These are phyloP conservation scores for Colletotrichum eleusines DNA, from an alignment of 2,329 filamentous ascomycete genomes.

Conservation along the genomic window DNA sequence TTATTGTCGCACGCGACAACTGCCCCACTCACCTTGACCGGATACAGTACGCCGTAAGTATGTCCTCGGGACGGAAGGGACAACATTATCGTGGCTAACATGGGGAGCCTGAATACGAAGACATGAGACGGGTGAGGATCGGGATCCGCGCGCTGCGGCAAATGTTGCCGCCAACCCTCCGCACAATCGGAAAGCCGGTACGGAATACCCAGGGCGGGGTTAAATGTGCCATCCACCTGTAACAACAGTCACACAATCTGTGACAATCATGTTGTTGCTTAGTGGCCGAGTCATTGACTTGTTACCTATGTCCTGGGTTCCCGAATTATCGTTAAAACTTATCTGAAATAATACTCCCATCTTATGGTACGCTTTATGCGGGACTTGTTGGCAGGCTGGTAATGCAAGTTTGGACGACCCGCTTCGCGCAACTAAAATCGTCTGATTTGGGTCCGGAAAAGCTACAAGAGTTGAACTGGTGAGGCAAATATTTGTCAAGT, in stretches of 20 bases:
- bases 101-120: background rate
- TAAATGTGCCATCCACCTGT: background rate
- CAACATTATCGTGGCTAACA: background rate
- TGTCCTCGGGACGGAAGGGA: background rate
- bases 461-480: background rate
- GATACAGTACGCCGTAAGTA: background rate
- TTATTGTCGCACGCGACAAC: background rate
- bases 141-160: background rate
- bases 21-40: background rate
- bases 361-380: background rate
- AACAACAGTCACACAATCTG: background rate
- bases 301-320: background rate
- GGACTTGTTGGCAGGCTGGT: background rate
- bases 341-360: background rate
- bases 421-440: background rate
- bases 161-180: background rate
- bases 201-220: background rate
- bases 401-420: background rate
- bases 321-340: background rate
- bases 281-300: background rate
- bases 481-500: background rate
- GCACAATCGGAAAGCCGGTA: background rate
- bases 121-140: background rate
- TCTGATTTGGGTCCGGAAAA: background rate
- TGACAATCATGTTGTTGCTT: background rate